phyloP scores from a whole-genome alignment of 805 yeast species.

The Ogataea degrootiae region DNA sequence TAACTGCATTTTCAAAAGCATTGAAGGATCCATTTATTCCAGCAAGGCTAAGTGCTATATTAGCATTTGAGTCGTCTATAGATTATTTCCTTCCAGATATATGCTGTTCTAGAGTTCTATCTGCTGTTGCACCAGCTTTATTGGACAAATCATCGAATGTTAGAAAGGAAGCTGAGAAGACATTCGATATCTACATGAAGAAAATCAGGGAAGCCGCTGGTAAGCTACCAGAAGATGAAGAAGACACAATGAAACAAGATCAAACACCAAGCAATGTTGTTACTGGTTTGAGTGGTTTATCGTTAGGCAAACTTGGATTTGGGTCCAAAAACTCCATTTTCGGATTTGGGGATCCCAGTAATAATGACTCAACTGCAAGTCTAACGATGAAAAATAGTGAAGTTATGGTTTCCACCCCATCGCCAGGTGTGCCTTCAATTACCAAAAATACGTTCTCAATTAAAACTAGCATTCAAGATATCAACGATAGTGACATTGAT shows the following conservation, averaged over 20 bases:
- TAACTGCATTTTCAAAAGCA: constrained; percentile 83
- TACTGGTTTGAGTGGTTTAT: constrained; percentile 15
- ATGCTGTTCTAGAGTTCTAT: constrained; percentile 73
- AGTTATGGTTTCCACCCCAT: not conserved
- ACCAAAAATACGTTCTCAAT: not conserved
- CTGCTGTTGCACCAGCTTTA: constrained; percentile 79
- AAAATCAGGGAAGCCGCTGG: constrained; percentile 48
- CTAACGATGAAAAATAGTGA: constrained; percentile 16
- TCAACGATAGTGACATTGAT: not conserved
- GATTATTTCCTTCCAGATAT: constrained; percentile 69
- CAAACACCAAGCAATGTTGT: constrained; percentile 10
- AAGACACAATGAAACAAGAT: constrained; percentile 17
- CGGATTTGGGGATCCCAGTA: constrained; percentile 12
- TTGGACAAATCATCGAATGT: constrained; percentile 71
- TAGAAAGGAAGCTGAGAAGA: constrained; percentile 63
- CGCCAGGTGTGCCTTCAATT: not conserved
- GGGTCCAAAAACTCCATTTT: constrained; percentile 12
- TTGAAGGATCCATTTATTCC: constrained; percentile 75
- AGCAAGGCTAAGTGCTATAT: constrained; percentile 69
- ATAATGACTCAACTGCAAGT: constrained; percentile 14
- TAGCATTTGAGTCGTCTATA: constrained; percentile 62
- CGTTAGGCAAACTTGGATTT: constrained; percentile 22
- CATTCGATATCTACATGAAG: constrained; percentile 57
- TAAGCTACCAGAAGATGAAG: constrained; percentile 25
- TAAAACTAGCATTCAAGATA: not conserved